These are phyloP conservation scores for Globisporangium middletonii DNA, from an alignment of 352 stramenopile species.

Conservation along the genomic window DNA sequence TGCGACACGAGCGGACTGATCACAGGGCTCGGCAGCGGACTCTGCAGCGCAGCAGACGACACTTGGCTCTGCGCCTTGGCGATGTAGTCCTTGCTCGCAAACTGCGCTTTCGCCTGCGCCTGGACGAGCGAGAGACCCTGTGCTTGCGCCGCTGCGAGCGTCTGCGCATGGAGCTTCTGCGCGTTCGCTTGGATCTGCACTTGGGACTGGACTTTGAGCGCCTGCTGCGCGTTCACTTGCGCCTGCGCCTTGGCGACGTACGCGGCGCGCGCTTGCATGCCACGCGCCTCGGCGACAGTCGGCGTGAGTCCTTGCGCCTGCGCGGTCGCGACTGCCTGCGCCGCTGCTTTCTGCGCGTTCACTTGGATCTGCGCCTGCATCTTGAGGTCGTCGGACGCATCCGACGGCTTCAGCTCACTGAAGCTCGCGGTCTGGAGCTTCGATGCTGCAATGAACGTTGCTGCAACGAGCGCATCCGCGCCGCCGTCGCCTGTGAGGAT, in stretches of 20 bases:
- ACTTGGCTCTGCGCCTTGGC: constrained; percentile 83
- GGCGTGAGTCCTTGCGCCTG: constrained; percentile 74
- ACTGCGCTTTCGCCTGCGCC: constrained; percentile 82
- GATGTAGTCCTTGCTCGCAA: constrained; percentile 88
- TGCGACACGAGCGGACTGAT: constrained; percentile 58
- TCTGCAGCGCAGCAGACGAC: constrained; percentile 54
- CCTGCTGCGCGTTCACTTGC: constrained; percentile 80
- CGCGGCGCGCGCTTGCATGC: constrained; percentile 75
- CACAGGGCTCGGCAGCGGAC: constrained; percentile 34
- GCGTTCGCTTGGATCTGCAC: constrained; percentile 88
- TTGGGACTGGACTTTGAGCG: constrained; percentile 80
- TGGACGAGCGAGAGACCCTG: constrained; percentile 83
- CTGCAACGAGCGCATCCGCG: constrained; percentile 86
- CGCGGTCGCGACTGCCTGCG: constrained; percentile 67
- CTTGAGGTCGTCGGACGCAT: constrained; percentile 62
- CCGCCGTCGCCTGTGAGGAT: constrained; percentile 86
- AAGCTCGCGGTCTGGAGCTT: constrained; percentile 43
- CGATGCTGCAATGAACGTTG: constrained; percentile 86
- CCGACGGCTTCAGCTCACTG: constrained; percentile 26
- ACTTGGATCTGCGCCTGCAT: constrained; percentile 83
- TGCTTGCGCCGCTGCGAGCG: constrained; percentile 71
- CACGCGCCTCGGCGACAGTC: constrained; percentile 62
- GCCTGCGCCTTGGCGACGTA: constrained; percentile 83
- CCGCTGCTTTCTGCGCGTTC: constrained; percentile 79
- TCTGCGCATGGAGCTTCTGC: constrained; percentile 85